Evolutionary conservation across 257 asterid genomes (phyloP), one percentile per base, ranked within the genome.

Genomic region (Solanum etuberosum): DNA sequence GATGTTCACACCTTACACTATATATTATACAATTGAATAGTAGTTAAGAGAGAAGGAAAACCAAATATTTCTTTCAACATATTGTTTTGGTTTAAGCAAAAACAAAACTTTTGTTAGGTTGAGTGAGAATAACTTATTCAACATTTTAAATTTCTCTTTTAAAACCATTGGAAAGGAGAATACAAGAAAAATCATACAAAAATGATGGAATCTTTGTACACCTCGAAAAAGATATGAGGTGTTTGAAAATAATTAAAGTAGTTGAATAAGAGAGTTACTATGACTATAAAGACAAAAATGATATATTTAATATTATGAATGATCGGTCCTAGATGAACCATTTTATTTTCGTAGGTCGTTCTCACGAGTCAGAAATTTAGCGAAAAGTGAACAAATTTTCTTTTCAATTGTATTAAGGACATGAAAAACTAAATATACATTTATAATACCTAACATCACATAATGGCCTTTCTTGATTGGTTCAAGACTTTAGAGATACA

Each of bases 41-140:
- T 61, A 32, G 37, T 14, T n/a, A 42, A n/a, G 84, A 83, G 84
- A 83, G 80, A 83, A 63, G 35, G 5, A 74, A 88, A 77, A 89
- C 82, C 54, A 88, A 21, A 57, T 63, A 76, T 86, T 92, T 92
- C 89, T 91, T 89, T 92, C 87, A 37, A 73, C 29, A 51, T 43
- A 85, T 86, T 91, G 90, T 92, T 93, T 83, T 92, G 93, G 95
- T 93, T 93, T 88, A 95, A 93, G 97, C 93, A 87, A 88, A 78
- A 89, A 88, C 90, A 87, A 87, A 92, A 89, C 18, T 72, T 72
- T 34, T 34, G 93, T 92, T 87, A 82, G 73, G 86, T 35, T 34
- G 57, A 31, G 35, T 80, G 32, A 88, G 87, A 88, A 34, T 34
- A 35, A 34, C 77, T 70, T 70, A 7, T 32, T 71, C 78, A 71